Evolutionary conservation across 2,329 filamentous ascomycete species (phyloP).

Genomic region (Pseudogymnoascus sp.): DNA sequence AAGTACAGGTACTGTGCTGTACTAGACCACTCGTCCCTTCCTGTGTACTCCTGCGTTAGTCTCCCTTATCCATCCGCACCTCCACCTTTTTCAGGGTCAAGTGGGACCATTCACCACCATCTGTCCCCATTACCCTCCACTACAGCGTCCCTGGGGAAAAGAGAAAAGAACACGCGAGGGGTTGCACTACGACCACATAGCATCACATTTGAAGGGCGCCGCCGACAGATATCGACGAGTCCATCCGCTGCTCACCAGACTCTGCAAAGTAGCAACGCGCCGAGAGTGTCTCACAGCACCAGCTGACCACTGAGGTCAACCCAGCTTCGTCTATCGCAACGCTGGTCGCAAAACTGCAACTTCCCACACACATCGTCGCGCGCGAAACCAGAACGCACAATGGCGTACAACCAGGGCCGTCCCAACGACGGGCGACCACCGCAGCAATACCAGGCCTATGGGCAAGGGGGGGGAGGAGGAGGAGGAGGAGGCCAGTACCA

Average conservation of each 20-base stretch:
- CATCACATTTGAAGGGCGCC: not conserved
- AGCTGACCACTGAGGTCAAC: not conserved
- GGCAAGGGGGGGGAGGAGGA: not conserved
- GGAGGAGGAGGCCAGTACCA: not conserved
- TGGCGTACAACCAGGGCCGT: not conserved
- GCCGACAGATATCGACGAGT: not conserved
- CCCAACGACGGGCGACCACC: not conserved
- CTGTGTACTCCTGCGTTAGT: not conserved
- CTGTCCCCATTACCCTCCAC: not conserved
- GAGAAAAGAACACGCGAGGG: not conserved
- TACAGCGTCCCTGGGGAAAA: not conserved
- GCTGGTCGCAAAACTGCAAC: not conserved
- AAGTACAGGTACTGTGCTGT: not conserved
- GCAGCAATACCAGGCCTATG: not conserved
- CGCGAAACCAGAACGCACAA: not conserved
- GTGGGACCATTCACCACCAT: not conserved
- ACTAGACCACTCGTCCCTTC: not conserved
- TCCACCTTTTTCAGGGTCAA: conserved; percentile 4
- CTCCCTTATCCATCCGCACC: not conserved
- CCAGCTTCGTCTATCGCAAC: not conserved
- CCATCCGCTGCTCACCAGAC: not conserved
- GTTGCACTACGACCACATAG: not conserved
- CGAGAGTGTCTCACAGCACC: not conserved
- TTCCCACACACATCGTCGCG: not conserved
- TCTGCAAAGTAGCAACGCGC: not conserved